A percentile compares a stretch with the other conserved stretches of the same genome.
phyloP scores from a whole-genome alignment of 2,329 filamentous ascomycete species.

The Clarireedia sp. region DNA sequence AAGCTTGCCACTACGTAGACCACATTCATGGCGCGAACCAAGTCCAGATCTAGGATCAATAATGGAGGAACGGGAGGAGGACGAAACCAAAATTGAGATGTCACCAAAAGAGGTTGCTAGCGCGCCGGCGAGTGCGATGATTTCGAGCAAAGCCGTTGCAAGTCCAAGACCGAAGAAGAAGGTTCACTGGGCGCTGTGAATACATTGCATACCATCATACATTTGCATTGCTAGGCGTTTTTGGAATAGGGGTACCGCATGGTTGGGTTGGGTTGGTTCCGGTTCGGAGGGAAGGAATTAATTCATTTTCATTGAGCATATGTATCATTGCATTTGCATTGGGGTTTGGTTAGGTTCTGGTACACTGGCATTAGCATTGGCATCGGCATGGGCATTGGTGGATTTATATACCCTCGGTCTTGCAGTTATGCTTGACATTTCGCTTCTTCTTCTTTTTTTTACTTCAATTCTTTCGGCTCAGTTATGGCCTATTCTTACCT shows the following conservation, averaged over 20 bases:
- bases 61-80: slow-evolving; percentile 24
- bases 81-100: slow-evolving; percentile 13
- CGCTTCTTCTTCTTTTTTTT: too few species aligned
- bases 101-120: slow-evolving; percentile 10
- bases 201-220: neutral
- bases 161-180: slow-evolving; percentile 25
- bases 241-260: neutral
- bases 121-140: slow-evolving; percentile 14
- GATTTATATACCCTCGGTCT: too few species aligned
- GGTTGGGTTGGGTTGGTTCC: neutral
- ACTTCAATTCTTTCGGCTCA: too few species aligned
- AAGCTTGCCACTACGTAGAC: slow-evolving; percentile 20
- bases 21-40: slow-evolving; percentile 26
- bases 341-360: too few species aligned
- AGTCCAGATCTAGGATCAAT: slow-evolving; percentile 28
- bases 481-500: too few species aligned
- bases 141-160: slow-evolving; percentile 5
- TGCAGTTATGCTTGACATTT: too few species aligned
- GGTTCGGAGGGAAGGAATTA: neutral
- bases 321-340: neutral
- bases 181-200: slow-evolving; percentile 27
- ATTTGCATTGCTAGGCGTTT: neutral
- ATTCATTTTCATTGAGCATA: neutral
- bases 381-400: too few species aligned
- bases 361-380: too few species aligned